These are phyloP conservation scores for Dalechampia spathulata DNA, from an alignment of 441 rosid genomes.

Conservation along the genomic window DNA sequence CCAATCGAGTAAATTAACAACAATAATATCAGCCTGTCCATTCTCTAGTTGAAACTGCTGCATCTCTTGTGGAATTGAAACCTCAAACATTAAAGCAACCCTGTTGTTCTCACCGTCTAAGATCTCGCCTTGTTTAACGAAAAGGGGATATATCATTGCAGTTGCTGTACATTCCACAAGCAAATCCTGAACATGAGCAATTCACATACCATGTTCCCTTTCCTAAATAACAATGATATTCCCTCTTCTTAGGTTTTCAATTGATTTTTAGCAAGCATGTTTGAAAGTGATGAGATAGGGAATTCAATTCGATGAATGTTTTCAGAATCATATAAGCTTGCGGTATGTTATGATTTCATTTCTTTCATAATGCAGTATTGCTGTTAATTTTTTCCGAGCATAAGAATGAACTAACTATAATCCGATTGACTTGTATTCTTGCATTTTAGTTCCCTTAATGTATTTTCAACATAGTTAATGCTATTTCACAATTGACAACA, in stretches of 20 bases:
- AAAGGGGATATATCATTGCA: slow-evolving; percentile 56
- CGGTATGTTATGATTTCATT: no score
- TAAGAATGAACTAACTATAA: background rate
- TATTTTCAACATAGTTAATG: no score
- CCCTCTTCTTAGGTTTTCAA: no score
- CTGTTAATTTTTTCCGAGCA: no score
- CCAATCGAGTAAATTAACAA: slow-evolving; percentile 65
- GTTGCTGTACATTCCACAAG: slow-evolving; percentile 42
- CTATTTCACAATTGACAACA: background rate
- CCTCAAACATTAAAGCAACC: slow-evolving; percentile 45
- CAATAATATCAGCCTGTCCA: slow-evolving; percentile 36
- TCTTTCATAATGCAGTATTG: no score
- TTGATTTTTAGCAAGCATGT: background rate
- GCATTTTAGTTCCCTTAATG: no score
- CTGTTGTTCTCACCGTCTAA: slow-evolving; percentile 32
- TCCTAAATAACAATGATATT: background rate
- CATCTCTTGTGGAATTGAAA: slow-evolving; percentile 58
- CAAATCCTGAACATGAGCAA: slow-evolving; percentile 17
- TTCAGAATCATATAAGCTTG: background rate
- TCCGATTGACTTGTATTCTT: background rate
- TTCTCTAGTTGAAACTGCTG: slow-evolving; percentile 44
- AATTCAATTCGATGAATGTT: background rate
- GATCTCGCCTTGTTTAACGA: slow-evolving; percentile 42
- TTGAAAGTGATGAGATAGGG: no score
- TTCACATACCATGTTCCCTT: background rate